Evolutionary conservation across 345 rosid genomes (phyloP), one percentile per base, ranked within the genome.

Genomic region (Hevea brasiliensis): DNA sequence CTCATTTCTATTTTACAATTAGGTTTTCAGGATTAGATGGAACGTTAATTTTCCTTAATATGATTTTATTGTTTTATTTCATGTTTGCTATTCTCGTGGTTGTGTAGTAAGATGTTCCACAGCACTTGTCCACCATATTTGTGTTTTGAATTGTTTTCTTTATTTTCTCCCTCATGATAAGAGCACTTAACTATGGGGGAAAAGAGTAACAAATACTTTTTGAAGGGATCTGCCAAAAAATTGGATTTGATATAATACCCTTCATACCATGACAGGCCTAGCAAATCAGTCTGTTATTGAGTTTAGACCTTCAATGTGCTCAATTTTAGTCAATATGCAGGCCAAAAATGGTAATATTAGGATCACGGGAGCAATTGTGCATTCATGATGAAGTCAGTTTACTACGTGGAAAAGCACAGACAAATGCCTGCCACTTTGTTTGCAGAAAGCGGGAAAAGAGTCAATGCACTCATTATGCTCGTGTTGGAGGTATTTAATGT

Each of bases 341-440:
- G 96, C 99, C 99, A 29, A 95, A 90, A 83, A 95, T 91, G 98
- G 80, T 90, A 73, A 81, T 95, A 58, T 81, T 95, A 53, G 98
- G 99, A 70, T 95, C 98, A 14, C 88, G 98, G 73, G 96, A 95
- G 85, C 98, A 93, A 72, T 76, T 92, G 59, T 95, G 99, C 77
- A 90, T 91, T 76, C 94, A 92, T 78, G 89, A 88, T 23, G 85
- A 95, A 79, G 96, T 95, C 18, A 89, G 93, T 60, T 84, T 87
- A 73, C 92, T 93, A 55, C 91, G 80, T 68, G 98, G 98, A 77
- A 95, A 86, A 80, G 92, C 96, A 54, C 98, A 92, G 62, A 89
- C 86, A 50, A 87, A 91, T 80, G 96, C 97, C 61, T 95, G 97
- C 72, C 94, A 80, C 45, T 81, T 42, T 81, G 82, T 85, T 64